phyloP scores from a whole-genome alignment of 2,329 filamentous ascomycete species.

The Phaeosphaeria sp. region DNA sequence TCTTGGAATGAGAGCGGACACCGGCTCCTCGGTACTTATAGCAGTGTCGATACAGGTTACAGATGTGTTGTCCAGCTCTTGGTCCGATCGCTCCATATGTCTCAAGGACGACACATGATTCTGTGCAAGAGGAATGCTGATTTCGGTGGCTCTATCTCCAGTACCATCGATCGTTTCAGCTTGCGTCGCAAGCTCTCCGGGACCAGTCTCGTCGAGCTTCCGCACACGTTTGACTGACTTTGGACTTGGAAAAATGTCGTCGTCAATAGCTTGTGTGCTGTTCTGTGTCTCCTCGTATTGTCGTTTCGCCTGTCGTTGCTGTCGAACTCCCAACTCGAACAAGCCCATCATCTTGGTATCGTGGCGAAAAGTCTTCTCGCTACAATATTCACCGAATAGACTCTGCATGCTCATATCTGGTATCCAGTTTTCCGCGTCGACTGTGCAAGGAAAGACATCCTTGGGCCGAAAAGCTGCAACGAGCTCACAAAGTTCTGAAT shows the following conservation, averaged over 20 bases:
- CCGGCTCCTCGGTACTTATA: background rate
- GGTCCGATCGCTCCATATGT: background rate
- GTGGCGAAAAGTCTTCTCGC: conserved; percentile 65
- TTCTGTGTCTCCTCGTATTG: conserved; percentile 15
- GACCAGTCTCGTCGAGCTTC: background rate
- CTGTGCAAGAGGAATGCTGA: background rate
- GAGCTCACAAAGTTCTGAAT: conserved; percentile 76
- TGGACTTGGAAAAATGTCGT: background rate
- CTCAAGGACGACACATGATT: background rate
- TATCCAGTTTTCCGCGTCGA: conserved; percentile 67
- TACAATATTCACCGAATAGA: conserved; percentile 76
- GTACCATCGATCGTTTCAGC: background rate
- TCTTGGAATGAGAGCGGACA: background rate
- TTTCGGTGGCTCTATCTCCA: background rate
- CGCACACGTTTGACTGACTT: conserved; percentile 1
- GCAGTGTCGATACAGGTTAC: background rate
- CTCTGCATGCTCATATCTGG: conserved; percentile 66
- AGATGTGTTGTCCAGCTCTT: background rate
- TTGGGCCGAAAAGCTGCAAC: conserved; percentile 71
- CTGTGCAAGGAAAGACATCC: conserved; percentile 84
- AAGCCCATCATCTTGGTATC: conserved; percentile 65
- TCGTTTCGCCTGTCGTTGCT: conserved; percentile 15
- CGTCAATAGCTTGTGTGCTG: conserved; percentile 16
- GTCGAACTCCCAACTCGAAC: conserved; percentile 21
- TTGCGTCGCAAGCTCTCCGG: background rate